Conservation (phyloP, 2,329 filamentous ascomycete species). For the Sclerotinia borealis region DNA sequence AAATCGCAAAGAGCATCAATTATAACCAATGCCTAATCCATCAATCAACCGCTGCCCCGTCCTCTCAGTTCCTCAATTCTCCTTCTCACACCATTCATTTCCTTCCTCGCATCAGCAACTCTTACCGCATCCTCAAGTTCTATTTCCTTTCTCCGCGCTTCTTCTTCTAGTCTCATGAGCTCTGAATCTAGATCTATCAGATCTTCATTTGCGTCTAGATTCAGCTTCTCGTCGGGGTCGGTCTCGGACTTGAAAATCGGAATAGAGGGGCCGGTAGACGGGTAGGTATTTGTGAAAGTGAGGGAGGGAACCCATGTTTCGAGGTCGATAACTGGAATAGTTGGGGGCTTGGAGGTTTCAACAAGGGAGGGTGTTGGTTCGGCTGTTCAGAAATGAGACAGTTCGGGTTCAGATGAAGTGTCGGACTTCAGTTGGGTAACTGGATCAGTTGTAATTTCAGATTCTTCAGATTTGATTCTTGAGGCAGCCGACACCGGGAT, state of each 20-base stretch:
- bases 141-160: background rate
- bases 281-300: background rate
- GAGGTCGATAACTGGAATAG: background rate
- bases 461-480: background rate
- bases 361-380: too few relatives aligned
- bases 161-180: background rate
- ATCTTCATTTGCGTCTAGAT: background rate
- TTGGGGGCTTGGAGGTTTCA: too few relatives aligned
- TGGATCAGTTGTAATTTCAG: background rate
- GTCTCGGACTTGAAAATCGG: background rate
- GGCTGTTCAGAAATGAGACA: background rate
- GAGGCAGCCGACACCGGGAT: background rate
- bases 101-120: background rate
- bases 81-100: background rate
- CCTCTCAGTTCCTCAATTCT: background rate
- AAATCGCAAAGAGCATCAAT: too few relatives aligned
- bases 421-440: too few relatives aligned
- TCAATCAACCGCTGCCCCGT: too few relatives aligned
- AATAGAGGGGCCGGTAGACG: background rate
- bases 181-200: background rate
- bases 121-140: constrained; percentile 1
- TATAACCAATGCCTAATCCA: background rate
- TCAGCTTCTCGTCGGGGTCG: background rate
- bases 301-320: background rate
- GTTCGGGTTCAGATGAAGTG: background rate